Evolutionary conservation across 2,329 filamentous ascomycete genomes (phyloP), one percentile per base, ranked within the genome.

Genomic region (Cordyceps cicadae): DNA sequence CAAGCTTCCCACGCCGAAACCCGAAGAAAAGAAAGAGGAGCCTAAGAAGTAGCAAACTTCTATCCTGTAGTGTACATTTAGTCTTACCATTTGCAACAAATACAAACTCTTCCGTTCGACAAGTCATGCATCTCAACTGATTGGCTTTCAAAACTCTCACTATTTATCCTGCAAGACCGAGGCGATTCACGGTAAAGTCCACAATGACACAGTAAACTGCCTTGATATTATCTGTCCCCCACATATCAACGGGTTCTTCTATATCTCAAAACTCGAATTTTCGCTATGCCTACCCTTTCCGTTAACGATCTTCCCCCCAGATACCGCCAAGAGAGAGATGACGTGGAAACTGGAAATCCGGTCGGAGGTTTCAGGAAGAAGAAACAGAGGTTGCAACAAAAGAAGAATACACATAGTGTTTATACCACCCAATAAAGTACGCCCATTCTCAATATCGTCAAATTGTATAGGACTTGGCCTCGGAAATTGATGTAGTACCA

Each of bases 1-100:
- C 82, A 96, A 96, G 79, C 81, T 99, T 64, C 94, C 95, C 32
- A 96, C 89, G 54, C 90, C 94, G 58, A 96, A 97, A 80, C 93
- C 94, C 5, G 94, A 99, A 78, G 88, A 90, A 70, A 91, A 91
- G 81, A 87, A 89, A 74, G 89, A 92, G 74, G 90, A 93, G 77
- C 84, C 88, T 69, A 96, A 97, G 87, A 96, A 97, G 81, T 93
- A 91, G 77, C 71, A 14, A 58, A 61, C 5, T 14, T 46, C 46
- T 50, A 55, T 64, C 61, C 68, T 69, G 61, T 62, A 70, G 67
- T 72, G 71, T 64, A 70, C 69, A 69, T 70, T 68, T 68, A 48
- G 29, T 49, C 32, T 54, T 39, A 62, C 39, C 24, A 32, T 15
- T 46, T 52, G 43, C 41, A 50, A 50, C 19, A 15, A 45, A 52